Percentiles rank a stretch among this genome's conserved stretches.
Evolutionary conservation across 163 green algal species (phyloP).

Genomic region (Coccomyxa subellipsoidea): DNA sequence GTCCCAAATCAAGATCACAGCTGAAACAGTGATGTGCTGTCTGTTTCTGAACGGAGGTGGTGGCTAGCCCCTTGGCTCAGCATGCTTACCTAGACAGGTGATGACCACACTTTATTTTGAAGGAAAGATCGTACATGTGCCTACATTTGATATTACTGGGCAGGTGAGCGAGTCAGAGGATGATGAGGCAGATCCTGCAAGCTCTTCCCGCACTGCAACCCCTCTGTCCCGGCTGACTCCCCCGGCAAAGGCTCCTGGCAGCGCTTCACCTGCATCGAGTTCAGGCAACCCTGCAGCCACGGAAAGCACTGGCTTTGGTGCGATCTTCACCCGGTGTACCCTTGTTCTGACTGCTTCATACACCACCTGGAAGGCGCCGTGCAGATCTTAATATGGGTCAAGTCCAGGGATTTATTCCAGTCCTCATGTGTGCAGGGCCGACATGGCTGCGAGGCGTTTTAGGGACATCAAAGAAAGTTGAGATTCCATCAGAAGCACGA

Average conservation of each 20-base stretch:
- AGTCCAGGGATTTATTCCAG: too few species aligned
- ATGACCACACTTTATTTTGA: too few species aligned
- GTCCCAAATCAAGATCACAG: too few species aligned
- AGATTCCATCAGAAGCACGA: neutral
- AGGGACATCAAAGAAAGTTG: neutral
- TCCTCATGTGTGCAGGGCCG: too few species aligned
- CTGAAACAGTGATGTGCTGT: too few species aligned
- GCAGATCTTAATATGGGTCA: too few species aligned
- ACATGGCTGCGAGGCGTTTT: neutral
- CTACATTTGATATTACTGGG: neutral
- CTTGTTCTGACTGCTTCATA: neutral
- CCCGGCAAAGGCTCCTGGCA: neutral
- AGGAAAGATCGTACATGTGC: too few species aligned
- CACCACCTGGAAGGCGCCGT: neutral
- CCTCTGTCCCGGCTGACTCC: neutral
- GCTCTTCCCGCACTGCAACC: neutral
- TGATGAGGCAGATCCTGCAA: neutral
- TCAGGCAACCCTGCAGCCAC: neutral
- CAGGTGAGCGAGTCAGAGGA: slow-evolving; percentile 1
- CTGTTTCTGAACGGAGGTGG: too few species aligned
- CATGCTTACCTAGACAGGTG: too few species aligned
- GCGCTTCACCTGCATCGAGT: neutral
- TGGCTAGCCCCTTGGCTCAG: too few species aligned
- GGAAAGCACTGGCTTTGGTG: neutral
- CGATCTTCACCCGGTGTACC: too few species aligned